These are phyloP conservation scores for Sugiyamaella neomexicana DNA, from an alignment of 1,139 yeast genomes.

Conservation along the genomic window DNA sequence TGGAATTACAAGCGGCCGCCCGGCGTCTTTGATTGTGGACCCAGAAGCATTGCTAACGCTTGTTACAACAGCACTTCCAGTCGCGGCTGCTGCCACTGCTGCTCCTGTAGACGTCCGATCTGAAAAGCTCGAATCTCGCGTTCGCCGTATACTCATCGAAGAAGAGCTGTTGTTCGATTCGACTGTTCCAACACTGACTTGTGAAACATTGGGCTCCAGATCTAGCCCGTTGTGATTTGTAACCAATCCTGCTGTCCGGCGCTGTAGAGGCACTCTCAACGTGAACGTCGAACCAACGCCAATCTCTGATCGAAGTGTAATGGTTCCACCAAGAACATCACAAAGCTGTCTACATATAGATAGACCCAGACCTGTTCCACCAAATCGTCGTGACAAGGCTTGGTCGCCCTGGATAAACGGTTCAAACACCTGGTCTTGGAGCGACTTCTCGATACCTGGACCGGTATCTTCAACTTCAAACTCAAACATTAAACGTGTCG, in stretches of 20 bases:
- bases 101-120: constrained; percentile 3
- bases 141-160: constrained; percentile 5
- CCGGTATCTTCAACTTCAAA: constrained; percentile 87
- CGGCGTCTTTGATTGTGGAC: not conserved
- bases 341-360: constrained; percentile 92
- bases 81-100: not conserved
- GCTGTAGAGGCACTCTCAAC: constrained; percentile 74
- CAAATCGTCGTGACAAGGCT: constrained; percentile 84
- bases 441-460: constrained; percentile 79
- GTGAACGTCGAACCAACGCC: constrained; percentile 82
- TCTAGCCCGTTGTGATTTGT: constrained; percentile 1
- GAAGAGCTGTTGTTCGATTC: constrained; percentile 2
- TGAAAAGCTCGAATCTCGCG: constrained; percentile 11
- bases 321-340: constrained; percentile 67
- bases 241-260: not conserved
- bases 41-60: not conserved
- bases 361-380: constrained; percentile 94
- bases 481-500: constrained; percentile 44
- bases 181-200: constrained; percentile 6
- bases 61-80: not conserved
- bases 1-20: not conserved
- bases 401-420: constrained; percentile 98
- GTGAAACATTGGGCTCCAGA: constrained; percentile 5
- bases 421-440: constrained; percentile 85
- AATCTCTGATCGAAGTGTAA: constrained; percentile 63